These are phyloP conservation scores for Boletus patriciae DNA, from an alignment of 768 basidiomycete genomes.

Conservation along the genomic window DNA sequence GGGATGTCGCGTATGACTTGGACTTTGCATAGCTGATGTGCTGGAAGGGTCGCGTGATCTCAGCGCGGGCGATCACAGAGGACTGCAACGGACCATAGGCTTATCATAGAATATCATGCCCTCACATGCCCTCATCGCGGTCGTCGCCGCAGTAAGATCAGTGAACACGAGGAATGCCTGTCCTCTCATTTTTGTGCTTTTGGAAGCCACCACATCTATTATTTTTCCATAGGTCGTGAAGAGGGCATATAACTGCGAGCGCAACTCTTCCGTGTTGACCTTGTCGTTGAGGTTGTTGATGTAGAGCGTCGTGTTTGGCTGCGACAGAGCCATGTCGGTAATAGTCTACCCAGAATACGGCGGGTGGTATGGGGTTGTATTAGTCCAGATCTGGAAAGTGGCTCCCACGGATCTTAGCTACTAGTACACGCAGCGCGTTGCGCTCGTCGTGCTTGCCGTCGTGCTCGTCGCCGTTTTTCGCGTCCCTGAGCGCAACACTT, in stretches of 20 bases:
- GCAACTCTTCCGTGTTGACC: constrained; percentile 88
- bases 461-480: constrained; percentile 4
- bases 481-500: constrained; percentile 1
- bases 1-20: constrained; percentile 83
- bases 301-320: constrained; percentile 88
- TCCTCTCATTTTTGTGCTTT: constrained; percentile 81
- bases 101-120: constrained; percentile 94
- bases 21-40: constrained; percentile 88
- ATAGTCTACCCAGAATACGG: neutral
- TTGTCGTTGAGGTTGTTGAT: constrained; percentile 93
- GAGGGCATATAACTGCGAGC: constrained; percentile 76
- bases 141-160: constrained; percentile 87
- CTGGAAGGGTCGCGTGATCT: constrained; percentile 42
- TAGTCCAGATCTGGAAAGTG: constrained; percentile 20
- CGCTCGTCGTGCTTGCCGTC: constrained; percentile 1
- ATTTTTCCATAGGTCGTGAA: constrained; percentile 94
- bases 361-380: neutral
- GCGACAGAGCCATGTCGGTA: constrained; percentile 46
- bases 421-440: neutral
- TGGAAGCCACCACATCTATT: constrained; percentile 90
- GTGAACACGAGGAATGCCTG: constrained; percentile 96
- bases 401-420: constrained; percentile 20
- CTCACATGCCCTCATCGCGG: constrained; percentile 89
- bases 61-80: constrained; percentile 1
- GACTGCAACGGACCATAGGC: constrained; percentile 65